Conservation (phyloP, 257 asterid species). For the Anisodus tanguticus region DNA sequence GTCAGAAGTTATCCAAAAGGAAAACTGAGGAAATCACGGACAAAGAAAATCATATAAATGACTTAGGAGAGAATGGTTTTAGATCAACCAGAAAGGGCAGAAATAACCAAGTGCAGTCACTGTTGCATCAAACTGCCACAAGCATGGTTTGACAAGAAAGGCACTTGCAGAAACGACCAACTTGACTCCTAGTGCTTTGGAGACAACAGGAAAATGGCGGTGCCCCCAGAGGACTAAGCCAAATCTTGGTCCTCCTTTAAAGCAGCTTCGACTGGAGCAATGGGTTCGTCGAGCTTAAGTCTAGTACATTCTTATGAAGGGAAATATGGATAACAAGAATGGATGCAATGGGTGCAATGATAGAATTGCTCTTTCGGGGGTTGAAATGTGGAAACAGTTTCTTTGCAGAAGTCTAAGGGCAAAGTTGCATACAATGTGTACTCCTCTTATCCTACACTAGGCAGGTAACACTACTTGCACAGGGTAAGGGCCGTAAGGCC, state of each 20-base stretch:
- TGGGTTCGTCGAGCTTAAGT: constrained; percentile 56
- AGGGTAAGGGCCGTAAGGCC: background rate
- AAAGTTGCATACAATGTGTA: background rate
- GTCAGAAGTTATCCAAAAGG: constrained; percentile 36
- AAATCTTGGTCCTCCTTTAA: constrained; percentile 73
- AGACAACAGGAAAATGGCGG: constrained; percentile 69
- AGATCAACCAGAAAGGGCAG: constrained; percentile 57
- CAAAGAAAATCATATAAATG: constrained; percentile 52
- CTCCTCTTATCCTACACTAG: background rate
- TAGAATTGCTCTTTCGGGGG: background rate
- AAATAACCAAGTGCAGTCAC: constrained; percentile 32
- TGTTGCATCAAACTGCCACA: constrained; percentile 12
- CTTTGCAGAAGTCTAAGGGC: background rate
- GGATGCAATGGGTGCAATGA: background rate
- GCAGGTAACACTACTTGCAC: background rate
- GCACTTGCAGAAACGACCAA: constrained; percentile 42
- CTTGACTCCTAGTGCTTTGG: constrained; percentile 32
- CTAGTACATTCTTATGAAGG: background rate
- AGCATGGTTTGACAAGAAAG: constrained; percentile 40
- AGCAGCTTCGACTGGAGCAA: constrained; percentile 83
- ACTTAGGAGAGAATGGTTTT: constrained; percentile 54
- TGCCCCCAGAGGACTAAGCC: constrained; percentile 82
- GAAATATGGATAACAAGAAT: background rate
- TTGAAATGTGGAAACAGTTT: background rate
- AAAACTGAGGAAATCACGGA: constrained; percentile 30